These are phyloP conservation scores for Daldinia loculata DNA, from an alignment of 495 filamentous ascomycete genomes.

Conservation along the genomic window DNA sequence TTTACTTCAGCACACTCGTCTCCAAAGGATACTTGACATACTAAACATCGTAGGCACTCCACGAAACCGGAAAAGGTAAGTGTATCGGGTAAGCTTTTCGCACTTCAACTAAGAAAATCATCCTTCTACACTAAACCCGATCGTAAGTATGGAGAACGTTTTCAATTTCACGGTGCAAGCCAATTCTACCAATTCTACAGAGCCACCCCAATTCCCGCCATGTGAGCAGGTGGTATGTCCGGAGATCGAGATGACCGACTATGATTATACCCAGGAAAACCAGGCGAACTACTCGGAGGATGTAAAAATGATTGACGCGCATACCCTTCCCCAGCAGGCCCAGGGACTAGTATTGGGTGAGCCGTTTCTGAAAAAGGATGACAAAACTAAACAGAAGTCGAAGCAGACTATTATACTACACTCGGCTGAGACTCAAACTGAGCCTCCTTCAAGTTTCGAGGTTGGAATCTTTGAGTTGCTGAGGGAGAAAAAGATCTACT, in stretches of 20 bases:
- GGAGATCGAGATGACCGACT: slow-evolving; percentile 3
- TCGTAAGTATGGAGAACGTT: too few relatives aligned
- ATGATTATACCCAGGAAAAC: not conserved
- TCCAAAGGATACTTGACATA: not conserved
- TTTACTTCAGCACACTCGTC: not conserved
- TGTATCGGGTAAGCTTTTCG: too few relatives aligned
- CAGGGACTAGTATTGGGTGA: not conserved
- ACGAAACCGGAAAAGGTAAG: too few relatives aligned
- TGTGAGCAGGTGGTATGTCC: not conserved
- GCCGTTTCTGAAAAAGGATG: too few relatives aligned
- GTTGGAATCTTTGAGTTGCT: not conserved
- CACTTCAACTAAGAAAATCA: too few relatives aligned
- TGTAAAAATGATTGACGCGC: not conserved
- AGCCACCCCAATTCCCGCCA: not conserved
- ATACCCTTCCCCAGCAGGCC: not conserved
- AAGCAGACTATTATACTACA: not conserved
- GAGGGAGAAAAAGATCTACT: not conserved
- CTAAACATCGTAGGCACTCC: too few relatives aligned
- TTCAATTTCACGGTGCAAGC: too few relatives aligned
- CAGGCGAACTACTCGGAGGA: not conserved
- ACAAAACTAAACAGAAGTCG: too few relatives aligned
- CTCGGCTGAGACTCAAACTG: not conserved
- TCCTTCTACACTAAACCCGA: too few relatives aligned
- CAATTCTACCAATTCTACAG: not conserved
- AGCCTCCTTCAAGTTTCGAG: slow-evolving; percentile 1